Evolutionary conservation across 169 alveolate species (phyloP), one percentile per base, ranked within the genome.

Genomic region (Plasmodium gaboni): DNA sequence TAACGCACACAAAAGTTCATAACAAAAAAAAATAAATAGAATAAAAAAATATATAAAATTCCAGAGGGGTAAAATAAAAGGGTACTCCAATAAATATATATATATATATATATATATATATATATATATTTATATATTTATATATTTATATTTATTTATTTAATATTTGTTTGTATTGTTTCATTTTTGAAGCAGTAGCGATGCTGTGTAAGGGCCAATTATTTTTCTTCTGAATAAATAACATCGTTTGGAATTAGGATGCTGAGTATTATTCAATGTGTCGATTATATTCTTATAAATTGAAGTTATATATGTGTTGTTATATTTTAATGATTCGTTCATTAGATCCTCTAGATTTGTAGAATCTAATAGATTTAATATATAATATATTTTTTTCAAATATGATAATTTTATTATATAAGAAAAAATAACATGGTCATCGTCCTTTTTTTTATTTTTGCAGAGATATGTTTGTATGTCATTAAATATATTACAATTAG

Each of bases 161-260:
- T 2, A n/a, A 53, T 13, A 38, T 8, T 7, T 15, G 1, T 15
- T 32, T n/a, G 0, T 32, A 38, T 44, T 63, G 15, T 50, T 74
- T 48, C 26, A 22, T 44, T 63, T 24, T 74, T n/a, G 10, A 38
- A 42, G 12, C 17, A 78, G 70, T 63, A 48, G 50, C 64, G 89
- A 78, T 64, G 53, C 67, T 78, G 89, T 78, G 68, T 64, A 78
- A 7, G 89, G 76, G 22, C 69, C 89, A 42, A 78, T 57, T 38
- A 78, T 70, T 64, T 60, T 60, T 44, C 89, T 78, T 38, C 59
- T 55, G 42, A 78, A 78, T 24, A 26, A 12, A 15, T 48, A 59
- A 46, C 59, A 38, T 5, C 13, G n/a, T 42, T 50, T 51, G 2
- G 22, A 19, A 12, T 42, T 26, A 42, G 17, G 42, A 22, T 38